A percentile compares a stretch with the other conserved stretches of the same genome.
Conservation (phyloP, 106 monocot species). For the Dendrobium officinale region DNA sequence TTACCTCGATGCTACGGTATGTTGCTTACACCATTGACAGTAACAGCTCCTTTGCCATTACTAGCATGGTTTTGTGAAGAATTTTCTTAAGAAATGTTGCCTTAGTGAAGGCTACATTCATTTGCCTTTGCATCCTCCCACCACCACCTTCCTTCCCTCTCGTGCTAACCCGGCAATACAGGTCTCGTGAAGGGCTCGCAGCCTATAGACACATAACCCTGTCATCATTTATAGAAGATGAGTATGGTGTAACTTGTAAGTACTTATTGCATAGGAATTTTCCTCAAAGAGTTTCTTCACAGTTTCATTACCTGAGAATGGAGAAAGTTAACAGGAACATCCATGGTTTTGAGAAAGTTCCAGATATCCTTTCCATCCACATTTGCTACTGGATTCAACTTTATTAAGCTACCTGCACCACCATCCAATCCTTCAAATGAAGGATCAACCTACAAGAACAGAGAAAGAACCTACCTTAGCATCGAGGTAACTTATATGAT, state of each 20-base stretch:
- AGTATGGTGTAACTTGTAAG: neutral
- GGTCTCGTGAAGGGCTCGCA: constrained; percentile 97
- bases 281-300: neutral
- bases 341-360: constrained; percentile 86
- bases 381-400: constrained; percentile 91
- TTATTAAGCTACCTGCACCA: constrained; percentile 81
- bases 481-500: constrained; percentile 78
- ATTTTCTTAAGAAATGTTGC: constrained; percentile 51
- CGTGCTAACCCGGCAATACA: constrained; percentile 87
- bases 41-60: constrained; percentile 23
- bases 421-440: constrained; percentile 80
- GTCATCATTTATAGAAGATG: neutral
- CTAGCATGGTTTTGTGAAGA: neutral
- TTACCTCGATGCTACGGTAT: no score
- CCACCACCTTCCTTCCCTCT: constrained; percentile 99
- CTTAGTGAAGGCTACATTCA: constrained; percentile 95
- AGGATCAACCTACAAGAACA: constrained; percentile 62
- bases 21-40: constrained; percentile 7
- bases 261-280: no score
- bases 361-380: constrained; percentile 77
- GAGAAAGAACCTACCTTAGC: constrained; percentile 50
- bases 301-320: constrained; percentile 55
- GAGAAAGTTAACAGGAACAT: constrained; percentile 70
- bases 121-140: constrained; percentile 98
- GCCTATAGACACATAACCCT: constrained; percentile 91